phyloP scores from a whole-genome alignment of 2,329 filamentous ascomycete genomes.

The Anisogramma anomala region DNA sequence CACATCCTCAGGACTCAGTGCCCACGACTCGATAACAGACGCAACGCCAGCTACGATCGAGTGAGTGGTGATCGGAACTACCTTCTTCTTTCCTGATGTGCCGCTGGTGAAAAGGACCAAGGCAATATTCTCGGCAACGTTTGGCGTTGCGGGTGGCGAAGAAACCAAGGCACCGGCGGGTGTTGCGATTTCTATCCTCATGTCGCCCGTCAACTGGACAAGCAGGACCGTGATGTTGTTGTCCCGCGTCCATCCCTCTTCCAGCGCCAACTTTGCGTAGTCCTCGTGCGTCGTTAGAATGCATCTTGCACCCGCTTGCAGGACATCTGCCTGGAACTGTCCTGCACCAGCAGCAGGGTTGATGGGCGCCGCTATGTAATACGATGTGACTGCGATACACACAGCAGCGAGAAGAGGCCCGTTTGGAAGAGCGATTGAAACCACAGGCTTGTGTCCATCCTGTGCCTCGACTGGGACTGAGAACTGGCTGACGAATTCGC shows the following conservation, averaged over 20 bases:
- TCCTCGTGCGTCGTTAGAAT: slow-evolving; percentile 10
- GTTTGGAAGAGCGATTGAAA: slow-evolving; percentile 14
- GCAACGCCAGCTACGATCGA: slow-evolving; percentile 39
- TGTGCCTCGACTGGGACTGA: not conserved
- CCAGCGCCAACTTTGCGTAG: slow-evolving; percentile 4
- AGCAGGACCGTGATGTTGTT: slow-evolving; percentile 7
- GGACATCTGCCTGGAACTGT: slow-evolving; percentile 16
- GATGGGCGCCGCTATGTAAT: slow-evolving; percentile 16
- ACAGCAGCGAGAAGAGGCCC: slow-evolving; percentile 16
- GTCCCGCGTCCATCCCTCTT: not conserved
- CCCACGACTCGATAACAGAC: slow-evolving; percentile 43
- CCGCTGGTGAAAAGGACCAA: slow-evolving; percentile 47
- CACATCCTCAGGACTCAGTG: slow-evolving; percentile 32
- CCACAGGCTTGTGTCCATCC: slow-evolving; percentile 7
- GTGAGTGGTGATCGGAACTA: slow-evolving; percentile 41
- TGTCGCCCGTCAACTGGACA: slow-evolving; percentile 4
- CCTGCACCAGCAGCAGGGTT: slow-evolving; percentile 12
- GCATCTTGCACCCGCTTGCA: slow-evolving; percentile 9
- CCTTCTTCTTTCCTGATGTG: slow-evolving; percentile 46
- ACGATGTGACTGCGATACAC: slow-evolving; percentile 15
- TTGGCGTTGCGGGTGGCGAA: not conserved
- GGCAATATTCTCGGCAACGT: slow-evolving; percentile 53
- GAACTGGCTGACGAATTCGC: slow-evolving; percentile 4
- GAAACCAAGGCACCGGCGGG: not conserved
- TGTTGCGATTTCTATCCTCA: slow-evolving; percentile 6